Evolutionary conservation across 257 asterid species (phyloP).

Genomic region (Petrea volubilis): DNA sequence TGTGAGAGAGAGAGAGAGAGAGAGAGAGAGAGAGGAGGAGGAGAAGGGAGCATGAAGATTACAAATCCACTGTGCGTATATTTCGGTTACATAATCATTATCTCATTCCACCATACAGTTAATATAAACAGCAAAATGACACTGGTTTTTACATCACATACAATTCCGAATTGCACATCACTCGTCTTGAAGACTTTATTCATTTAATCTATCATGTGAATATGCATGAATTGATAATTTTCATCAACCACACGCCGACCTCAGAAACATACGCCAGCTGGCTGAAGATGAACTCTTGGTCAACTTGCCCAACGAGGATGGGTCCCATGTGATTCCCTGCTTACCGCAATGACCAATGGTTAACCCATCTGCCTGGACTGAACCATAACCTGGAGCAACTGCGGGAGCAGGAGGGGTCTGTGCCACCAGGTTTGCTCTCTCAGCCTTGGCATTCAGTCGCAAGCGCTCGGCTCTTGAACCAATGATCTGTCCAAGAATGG

Average conservation of each 20-base stretch:
- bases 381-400: constrained; percentile 19
- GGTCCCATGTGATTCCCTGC: constrained; percentile 40
- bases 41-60: no score
- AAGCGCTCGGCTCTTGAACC: constrained; percentile 85
- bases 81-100: no score
- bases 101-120: not conserved
- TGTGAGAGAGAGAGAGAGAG: no score
- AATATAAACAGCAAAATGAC: not conserved
- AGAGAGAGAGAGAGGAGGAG: no score
- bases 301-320: constrained; percentile 29
- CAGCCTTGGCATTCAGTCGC: constrained; percentile 54
- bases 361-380: constrained; percentile 33
- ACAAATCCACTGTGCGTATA: not conserved
- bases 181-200: not conserved
- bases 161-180: not conserved
- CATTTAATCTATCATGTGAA: constrained; percentile 11
- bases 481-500: constrained; percentile 71
- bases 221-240: constrained; percentile 1
- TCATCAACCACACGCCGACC: not conserved
- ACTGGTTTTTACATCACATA: not conserved
- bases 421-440: constrained; percentile 40
- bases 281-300: constrained; percentile 39
- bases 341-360: constrained; percentile 38
- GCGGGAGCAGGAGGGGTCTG: constrained; percentile 22
- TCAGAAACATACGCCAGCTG: constrained; percentile 61